A percentile compares a stretch with the other conserved stretches of the same genome.
phyloP scores from a whole-genome alignment of 2,329 filamentous ascomycete genomes.

The Beauveria sp. region DNA sequence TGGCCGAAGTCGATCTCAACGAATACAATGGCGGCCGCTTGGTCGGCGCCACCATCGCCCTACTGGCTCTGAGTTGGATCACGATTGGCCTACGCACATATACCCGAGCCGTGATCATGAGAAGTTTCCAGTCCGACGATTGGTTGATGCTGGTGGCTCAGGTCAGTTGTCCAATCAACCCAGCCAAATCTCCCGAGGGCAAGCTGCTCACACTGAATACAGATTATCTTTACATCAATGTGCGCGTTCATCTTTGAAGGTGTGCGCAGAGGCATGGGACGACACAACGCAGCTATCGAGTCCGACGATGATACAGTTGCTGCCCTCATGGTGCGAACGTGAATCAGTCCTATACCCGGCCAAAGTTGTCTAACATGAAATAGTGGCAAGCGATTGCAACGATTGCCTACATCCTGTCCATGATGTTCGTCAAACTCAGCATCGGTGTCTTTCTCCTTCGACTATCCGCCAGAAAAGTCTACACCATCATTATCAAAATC shows the following conservation, averaged over 20 bases:
- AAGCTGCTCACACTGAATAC: neutral
- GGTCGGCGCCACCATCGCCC: slow-evolving; percentile 27
- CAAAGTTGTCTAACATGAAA: neutral
- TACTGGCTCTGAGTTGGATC: slow-evolving; percentile 34
- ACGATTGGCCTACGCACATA: slow-evolving; percentile 37
- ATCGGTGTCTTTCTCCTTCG: slow-evolving; percentile 46
- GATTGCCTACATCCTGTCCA: slow-evolving; percentile 42
- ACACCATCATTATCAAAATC: slow-evolving; percentile 39
- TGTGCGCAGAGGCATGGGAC: slow-evolving; percentile 35
- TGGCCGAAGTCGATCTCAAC: slow-evolving; percentile 24
- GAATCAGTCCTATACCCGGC: neutral
- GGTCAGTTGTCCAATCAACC: slow-evolving; percentile 23
- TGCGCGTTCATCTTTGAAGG: slow-evolving; percentile 39
- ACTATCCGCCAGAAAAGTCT: slow-evolving; percentile 37
- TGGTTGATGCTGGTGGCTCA: slow-evolving; percentile 46
- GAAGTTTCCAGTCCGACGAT: slow-evolving; percentile 41
- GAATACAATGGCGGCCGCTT: slow-evolving; percentile 33
- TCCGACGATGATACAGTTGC: slow-evolving; percentile 31
- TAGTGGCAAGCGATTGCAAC: slow-evolving; percentile 46
- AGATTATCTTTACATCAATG: slow-evolving; percentile 40
- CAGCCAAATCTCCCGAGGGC: no score
- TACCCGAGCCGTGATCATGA: slow-evolving; percentile 35
- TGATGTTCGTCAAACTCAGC: slow-evolving; percentile 51
- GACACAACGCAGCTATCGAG: slow-evolving; percentile 38
- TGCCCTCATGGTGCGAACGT: slow-evolving; percentile 37